Conservation (phyloP, 495 filamentous ascomycete species). For the Cercophora samala region DNA sequence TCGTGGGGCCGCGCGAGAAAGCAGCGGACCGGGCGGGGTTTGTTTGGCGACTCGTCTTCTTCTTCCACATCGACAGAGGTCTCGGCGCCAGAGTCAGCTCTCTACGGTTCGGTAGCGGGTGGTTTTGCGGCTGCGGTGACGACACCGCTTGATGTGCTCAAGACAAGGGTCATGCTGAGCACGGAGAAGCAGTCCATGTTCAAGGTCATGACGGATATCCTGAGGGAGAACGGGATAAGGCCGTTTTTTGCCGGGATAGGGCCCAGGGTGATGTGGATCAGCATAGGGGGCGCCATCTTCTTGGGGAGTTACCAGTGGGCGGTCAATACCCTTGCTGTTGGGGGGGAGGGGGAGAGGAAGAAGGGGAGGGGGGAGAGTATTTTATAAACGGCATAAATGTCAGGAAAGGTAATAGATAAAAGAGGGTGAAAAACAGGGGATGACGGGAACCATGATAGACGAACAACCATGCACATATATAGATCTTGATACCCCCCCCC, state of each 20-base stretch:
- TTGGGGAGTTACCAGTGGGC: constrained; percentile 94
- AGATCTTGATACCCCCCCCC: constrained; percentile 11
- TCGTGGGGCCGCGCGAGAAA: constrained; percentile 41
- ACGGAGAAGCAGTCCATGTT: constrained; percentile 54
- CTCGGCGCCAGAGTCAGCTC: constrained; percentile 71
- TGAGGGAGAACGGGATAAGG: constrained; percentile 64
- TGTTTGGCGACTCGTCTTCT: constrained; percentile 32
- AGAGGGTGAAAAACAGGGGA: not conserved
- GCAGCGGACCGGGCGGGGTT: constrained; percentile 47
- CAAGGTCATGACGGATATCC: constrained; percentile 61
- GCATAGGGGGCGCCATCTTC: constrained; percentile 88
- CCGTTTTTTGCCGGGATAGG: constrained; percentile 88
- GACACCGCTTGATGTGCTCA: constrained; percentile 92
- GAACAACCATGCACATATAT: not conserved
- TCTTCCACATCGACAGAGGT: constrained; percentile 41
- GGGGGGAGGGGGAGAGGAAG: constrained; percentile 29
- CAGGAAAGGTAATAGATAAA: not conserved
- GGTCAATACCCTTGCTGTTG: constrained; percentile 60
- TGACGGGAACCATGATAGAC: not conserved
- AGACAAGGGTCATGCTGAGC: constrained; percentile 93
- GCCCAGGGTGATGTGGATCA: constrained; percentile 90
- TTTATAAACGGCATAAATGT: not conserved
- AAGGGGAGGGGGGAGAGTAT: constrained; percentile 34
- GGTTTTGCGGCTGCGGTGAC: constrained; percentile 84
- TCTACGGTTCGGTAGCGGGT: constrained; percentile 82